Evolutionary conservation across 1,284 basidiomycete species (phyloP).

Genomic region (Cutaneotrichosporon sp.): DNA sequence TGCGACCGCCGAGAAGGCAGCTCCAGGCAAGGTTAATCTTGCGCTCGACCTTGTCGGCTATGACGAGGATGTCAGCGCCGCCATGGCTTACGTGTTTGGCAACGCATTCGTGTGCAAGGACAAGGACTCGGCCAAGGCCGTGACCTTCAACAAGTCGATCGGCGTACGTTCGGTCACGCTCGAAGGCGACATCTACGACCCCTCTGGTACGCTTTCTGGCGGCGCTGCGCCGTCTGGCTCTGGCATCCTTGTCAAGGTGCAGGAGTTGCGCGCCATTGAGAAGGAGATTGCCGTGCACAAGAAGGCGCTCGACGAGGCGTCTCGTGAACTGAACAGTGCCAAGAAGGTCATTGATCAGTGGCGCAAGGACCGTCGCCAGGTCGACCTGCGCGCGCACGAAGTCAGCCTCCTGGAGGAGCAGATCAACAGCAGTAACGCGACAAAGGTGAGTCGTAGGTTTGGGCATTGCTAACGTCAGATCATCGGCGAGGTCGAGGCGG

Average conservation of each 20-base stretch:
- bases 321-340: constrained; percentile 57
- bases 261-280: constrained; percentile 66
- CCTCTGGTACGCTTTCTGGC: constrained; percentile 87
- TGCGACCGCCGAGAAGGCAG: constrained; percentile 66
- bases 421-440: constrained; percentile 80
- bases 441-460: constrained; percentile 58
- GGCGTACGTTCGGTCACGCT: constrained; percentile 81
- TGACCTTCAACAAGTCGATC: constrained; percentile 76
- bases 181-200: constrained; percentile 94
- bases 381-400: constrained; percentile 88
- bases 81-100: constrained; percentile 92
- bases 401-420: constrained; percentile 77
- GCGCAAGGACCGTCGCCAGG: constrained; percentile 61
- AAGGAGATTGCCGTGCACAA: constrained; percentile 58
- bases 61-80: constrained; percentile 74
- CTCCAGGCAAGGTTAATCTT: constrained; percentile 74
- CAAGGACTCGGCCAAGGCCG: constrained; percentile 76
- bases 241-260: constrained; percentile 76
- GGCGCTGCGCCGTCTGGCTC: constrained; percentile 75
- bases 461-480: constrained; percentile 55
- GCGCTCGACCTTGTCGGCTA: constrained; percentile 85
- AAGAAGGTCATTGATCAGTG: constrained; percentile 63
- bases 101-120: constrained; percentile 89
- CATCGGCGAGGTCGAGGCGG: constrained; percentile 63
- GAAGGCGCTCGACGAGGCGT: constrained; percentile 55